Base-by-base conservation (phyloP, 108 stramenopile genomes). In the Epithemia pelagica region DNA sequence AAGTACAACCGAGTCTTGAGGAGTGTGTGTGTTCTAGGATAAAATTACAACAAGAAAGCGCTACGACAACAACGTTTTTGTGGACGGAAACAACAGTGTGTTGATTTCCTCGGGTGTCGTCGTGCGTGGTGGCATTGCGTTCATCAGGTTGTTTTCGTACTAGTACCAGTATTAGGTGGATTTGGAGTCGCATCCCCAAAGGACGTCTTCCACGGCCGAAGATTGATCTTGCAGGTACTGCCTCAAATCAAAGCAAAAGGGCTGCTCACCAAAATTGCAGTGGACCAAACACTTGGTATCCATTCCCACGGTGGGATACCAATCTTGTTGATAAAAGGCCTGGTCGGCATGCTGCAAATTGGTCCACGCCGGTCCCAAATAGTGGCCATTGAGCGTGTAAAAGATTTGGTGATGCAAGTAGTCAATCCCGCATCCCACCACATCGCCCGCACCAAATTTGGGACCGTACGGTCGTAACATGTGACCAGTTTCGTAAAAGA, bases 381-480 rank as follows among this genome's bases (percentile, higher is more conserved):
- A 88, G 29, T 67, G 61, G 23, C 94, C 94, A 73, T 95, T 95
- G 29, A 87, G 68, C 0, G 89, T 91, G 65, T 74, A 95, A 62
- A 95, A 95, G 24, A 95, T 86, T 7, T 74, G 70, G 24, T 67
- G 66, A 2, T 32, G 59, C 21, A 62, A 56, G 59, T 88, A 92
- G 30, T 89, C 81, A 8, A 95, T 64, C 0, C 94, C 94, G 68
- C 94, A 95, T 3, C 94, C 94, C 0, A 95, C 86, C 21, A 84
- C 85, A 72, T 95, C 94, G 7, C 94, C 91, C 0, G 66, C 63
- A 23, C 89, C 89, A 71, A 82, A 95, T 0, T 72, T 62, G 20
- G 90, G 87, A 24, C 91, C 91, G 69, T 68, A 88, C 25, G 61
- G 65, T 19, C 77, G 68, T 28, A 82, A 23, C 85, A 86, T 88